Evolutionary conservation across 148 eudicot genomes (phyloP), one percentile per base, ranked within the genome.

Genomic region (Selenicereus undatus): DNA sequence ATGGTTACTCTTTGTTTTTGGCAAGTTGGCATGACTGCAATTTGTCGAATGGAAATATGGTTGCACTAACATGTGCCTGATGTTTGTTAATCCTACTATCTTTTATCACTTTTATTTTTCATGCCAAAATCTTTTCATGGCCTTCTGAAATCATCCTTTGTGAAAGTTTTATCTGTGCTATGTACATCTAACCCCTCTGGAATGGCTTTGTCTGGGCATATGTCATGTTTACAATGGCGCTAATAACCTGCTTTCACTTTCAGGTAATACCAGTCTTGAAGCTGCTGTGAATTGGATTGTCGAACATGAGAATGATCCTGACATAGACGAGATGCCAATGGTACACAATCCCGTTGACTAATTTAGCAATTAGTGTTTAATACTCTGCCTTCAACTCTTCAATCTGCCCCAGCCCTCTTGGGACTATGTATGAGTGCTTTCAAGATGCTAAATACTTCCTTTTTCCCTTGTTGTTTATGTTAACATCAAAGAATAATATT

Each of bases 241-340:
- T 30, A 2, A 14, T 35, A 16, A 51, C 42, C 21, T 17, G 39
- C 6, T 51, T 74, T 80, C 13, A 18, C 52, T 81, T 86, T 68
- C 88, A 96, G 99, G 97, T 64, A 96, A 92, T 81, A 60, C 69
- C 72, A 91, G 92, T 71, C 81, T 94, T 50, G 99, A 96, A 89
- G 93, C 86, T 81, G 98, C 98, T 74, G 94, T 91, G 51, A 93
- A 91, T 84, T 96, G 99, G 99, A 89, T 90, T 17, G 98, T 91
- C 77, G 99, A 96, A 80, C 99, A 96, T 83, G 99, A 96, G 83
- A 85, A 90, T 83, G 99, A 96, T 84, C 78, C 92, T 11, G 93
- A 96, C 86, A 92, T 96, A 68, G 99, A 96, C 84, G 82, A 92
- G 82, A 86, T 94, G 95, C 99, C 93, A 21, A 75, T 90, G 98